Evolutionary conservation across 1,139 yeast species (phyloP).

Genomic region (Wickerhamiella infanticola): DNA sequence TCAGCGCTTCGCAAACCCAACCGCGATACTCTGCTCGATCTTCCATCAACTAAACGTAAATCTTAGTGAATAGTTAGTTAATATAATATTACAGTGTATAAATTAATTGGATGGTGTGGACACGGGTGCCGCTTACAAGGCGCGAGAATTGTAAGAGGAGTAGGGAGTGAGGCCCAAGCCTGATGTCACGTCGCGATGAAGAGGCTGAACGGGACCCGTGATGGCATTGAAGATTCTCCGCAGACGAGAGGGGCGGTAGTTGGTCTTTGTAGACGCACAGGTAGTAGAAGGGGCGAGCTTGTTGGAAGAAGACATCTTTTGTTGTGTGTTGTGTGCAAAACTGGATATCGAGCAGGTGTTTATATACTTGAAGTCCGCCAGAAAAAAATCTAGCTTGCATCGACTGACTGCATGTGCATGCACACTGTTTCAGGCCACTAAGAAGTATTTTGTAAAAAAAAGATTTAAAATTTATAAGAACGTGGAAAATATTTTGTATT

Average conservation of each 20-base stretch:
- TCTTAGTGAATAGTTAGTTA: constrained; percentile 14
- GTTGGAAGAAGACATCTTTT: not conserved
- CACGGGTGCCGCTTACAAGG: not conserved
- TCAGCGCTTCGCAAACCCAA: constrained; percentile 34
- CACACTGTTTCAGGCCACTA: not conserved
- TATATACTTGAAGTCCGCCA: too few relatives aligned
- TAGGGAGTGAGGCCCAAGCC: not conserved
- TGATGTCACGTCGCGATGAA: not conserved
- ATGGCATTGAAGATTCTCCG: not conserved
- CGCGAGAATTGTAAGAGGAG: not conserved
- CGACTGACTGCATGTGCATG: not conserved
- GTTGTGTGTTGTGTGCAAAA: not conserved
- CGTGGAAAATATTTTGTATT: not conserved
- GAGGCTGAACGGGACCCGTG: not conserved
- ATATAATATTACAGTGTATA: not conserved
- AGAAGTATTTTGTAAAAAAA: not conserved
- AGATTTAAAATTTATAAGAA: not conserved
- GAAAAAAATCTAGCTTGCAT: not conserved
- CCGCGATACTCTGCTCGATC: not conserved
- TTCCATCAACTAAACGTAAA: not conserved
- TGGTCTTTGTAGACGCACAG: not conserved
- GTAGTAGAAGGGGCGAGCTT: not conserved
- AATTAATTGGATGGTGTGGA: too few relatives aligned
- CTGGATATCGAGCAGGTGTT: too few relatives aligned
- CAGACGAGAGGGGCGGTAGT: not conserved